A percentile compares a stretch with the other conserved stretches of the same genome.
Conservation (phyloP, 164 flowering plant species). For the Macadamia tetraphylla region DNA sequence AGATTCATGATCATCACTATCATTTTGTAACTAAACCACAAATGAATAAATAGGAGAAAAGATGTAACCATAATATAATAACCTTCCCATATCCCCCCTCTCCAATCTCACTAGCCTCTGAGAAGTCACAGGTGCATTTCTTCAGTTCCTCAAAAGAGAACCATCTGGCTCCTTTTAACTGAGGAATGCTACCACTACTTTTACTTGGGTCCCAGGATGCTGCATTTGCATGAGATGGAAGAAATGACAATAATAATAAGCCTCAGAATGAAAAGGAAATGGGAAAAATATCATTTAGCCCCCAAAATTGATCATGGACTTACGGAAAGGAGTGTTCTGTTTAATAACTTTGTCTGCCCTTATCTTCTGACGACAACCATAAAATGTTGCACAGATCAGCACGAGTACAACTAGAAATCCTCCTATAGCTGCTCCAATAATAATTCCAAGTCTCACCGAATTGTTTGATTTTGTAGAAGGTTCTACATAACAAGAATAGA, state of each 20-base stretch:
- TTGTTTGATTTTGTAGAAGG: conserved; percentile 18
- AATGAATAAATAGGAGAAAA: background rate
- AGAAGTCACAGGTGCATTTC: conserved; percentile 53
- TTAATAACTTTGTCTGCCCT: conserved; percentile 31
- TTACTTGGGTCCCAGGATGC: conserved; percentile 36
- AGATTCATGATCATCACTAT: background rate
- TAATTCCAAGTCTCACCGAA: conserved; percentile 25
- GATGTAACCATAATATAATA: background rate
- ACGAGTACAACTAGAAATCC: conserved; percentile 29
- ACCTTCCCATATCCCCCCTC: conserved; percentile 71
- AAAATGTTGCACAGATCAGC: conserved; percentile 26
- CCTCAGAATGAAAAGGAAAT: background rate
- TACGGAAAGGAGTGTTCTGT: conserved; percentile 39
- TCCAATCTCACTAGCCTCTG: conserved; percentile 54
- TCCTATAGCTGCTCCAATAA: conserved; percentile 44
- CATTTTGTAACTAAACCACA: background rate
- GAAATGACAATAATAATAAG: background rate
- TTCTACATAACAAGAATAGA: background rate
- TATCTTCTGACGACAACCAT: conserved; percentile 33
- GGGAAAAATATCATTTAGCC: no score
- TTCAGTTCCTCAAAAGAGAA: conserved; percentile 61
- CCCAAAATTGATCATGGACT: background rate
- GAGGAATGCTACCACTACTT: conserved; percentile 38
- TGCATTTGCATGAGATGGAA: conserved; percentile 13
- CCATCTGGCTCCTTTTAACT: conserved; percentile 52